Evolutionary conservation across 1,139 yeast genomes (phyloP), one percentile per base, ranked within the genome.

Genomic region (Geotrichum reessii): DNA sequence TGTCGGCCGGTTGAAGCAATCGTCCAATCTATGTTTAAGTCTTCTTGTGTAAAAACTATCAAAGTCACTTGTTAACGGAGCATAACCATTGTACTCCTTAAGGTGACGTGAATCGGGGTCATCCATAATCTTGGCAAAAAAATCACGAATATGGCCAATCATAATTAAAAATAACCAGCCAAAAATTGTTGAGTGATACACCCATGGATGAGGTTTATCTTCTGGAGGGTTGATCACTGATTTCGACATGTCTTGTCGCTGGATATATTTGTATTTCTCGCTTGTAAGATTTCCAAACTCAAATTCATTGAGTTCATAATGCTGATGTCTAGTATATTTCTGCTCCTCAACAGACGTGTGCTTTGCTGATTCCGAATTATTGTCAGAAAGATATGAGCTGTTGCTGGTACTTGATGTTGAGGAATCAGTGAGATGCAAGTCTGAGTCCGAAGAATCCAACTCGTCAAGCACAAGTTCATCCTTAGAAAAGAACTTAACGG

Each of bases 31-130:
- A 64, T 81, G 82, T 71, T 95, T 92, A 78, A 93, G 81, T 67
- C 98, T 84, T 69, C 99, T 86, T 50, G 92, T 87, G 72, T 92
- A 93, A 71, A 93, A 95, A 65, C 89, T 84, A 73, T 93, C 99
- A 71, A 93, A 92, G 53, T 91, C 95, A 52, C 95, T 88, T 67
- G 87, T 88, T 87, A 97, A 86, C 47, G 99, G 98, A 40, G 99
- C 98, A 69, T 89, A 86, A 0, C 99, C 99, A 70, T 93, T 85
- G 63, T 81, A 79, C 69, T 88, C 95, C 57, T 86, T 76, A 62
- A 92, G 78, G 66, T 88, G 86, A 52, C 55, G 76, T 76, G 71
- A 85, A 86, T 62, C 79, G 80, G 56, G 78, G 25, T 88, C 86
- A 68, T 81, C 81, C 71, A 92, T 86, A 28, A 78, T 75, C 70